Conservation (phyloP, 2,329 filamentous ascomycete genomes). For the Emmonsiellopsis sp. region DNA sequence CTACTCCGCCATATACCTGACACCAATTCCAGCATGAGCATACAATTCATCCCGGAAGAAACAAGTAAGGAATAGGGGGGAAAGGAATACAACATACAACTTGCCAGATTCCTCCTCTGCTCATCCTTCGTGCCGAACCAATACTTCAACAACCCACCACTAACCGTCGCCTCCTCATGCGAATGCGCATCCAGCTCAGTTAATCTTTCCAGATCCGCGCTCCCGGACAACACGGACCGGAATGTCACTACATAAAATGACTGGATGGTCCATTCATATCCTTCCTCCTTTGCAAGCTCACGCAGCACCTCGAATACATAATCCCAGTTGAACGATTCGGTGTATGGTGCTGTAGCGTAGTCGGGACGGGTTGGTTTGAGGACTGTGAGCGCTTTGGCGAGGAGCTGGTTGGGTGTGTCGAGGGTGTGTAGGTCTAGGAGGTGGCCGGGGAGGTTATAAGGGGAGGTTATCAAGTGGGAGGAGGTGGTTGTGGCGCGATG, state of each 20-base stretch:
- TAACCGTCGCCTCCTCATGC: conserved; percentile 69
- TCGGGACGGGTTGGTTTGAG: conserved; percentile 56
- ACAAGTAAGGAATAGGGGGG: conserved; percentile 8
- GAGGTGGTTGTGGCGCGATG: conserved; percentile 13
- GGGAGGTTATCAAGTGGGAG: conserved; percentile 56
- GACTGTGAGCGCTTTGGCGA: conserved; percentile 61
- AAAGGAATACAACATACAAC: conserved; percentile 43
- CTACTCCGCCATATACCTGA: conserved; percentile 57
- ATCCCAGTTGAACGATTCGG: conserved; percentile 69
- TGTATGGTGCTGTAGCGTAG: conserved; percentile 70
- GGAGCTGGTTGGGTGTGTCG: conserved; percentile 55
- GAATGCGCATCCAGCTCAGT: conserved; percentile 67
- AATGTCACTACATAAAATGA: conserved; percentile 81
- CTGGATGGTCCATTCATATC: conserved; percentile 49
- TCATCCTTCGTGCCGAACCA: conserved; percentile 74
- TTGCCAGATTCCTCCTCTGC: conserved; percentile 69
- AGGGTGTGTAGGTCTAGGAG: conserved; percentile 63
- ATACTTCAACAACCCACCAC: conserved; percentile 82
- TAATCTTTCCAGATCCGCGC: conserved; percentile 59
- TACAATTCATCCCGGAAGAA: neutral
- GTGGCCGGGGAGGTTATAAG: conserved; percentile 63
- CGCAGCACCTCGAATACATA: conserved; percentile 51
- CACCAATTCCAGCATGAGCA: conserved; percentile 29
- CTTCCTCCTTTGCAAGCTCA: conserved; percentile 40
- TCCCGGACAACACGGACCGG: conserved; percentile 60